Percentiles rank a stretch among this genome's conserved stretches.
These are phyloP conservation scores for Clonostachys byssicola DNA, from an alignment of 2,329 filamentous ascomycete species.

Conservation along the genomic window DNA sequence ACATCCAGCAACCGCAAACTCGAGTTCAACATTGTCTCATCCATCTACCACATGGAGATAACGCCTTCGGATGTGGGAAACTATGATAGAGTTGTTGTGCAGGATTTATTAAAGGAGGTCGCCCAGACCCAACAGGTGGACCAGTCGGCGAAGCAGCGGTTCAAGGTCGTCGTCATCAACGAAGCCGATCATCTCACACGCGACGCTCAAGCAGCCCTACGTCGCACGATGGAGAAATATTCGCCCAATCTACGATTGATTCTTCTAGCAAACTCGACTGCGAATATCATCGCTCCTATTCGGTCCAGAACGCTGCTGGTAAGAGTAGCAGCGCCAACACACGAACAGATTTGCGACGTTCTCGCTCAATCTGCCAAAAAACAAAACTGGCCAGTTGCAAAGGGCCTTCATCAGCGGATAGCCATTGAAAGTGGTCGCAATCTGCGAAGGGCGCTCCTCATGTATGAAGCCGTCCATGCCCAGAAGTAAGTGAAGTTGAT, in stretches of 20 bases:
- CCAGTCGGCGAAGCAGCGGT: slow-evolving; percentile 79
- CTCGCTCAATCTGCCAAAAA: slow-evolving; percentile 68
- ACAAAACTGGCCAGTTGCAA: slow-evolving; percentile 77
- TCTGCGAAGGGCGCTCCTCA: slow-evolving; percentile 81
- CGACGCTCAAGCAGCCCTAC: slow-evolving; percentile 91
- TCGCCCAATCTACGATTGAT: slow-evolving; percentile 91
- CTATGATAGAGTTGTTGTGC: slow-evolving; percentile 92
- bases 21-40: slow-evolving; percentile 98
- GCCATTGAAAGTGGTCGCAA: slow-evolving; percentile 90
- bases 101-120: slow-evolving; percentile 94
- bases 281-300: slow-evolving; percentile 99
- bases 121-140: slow-evolving; percentile 99
- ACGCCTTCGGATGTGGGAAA: slow-evolving; percentile 95
- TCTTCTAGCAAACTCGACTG: slow-evolving; percentile 89
- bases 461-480: slow-evolving; percentile 96
- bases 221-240: slow-evolving; percentile 99
- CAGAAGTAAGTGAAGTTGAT: slow-evolving; percentile 68
- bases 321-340: slow-evolving; percentile 82
- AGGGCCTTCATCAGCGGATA: slow-evolving; percentile 76
- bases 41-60: slow-evolving; percentile 96
- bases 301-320: slow-evolving; percentile 87
- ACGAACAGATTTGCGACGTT: slow-evolving; percentile 78
- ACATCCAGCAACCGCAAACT: slow-evolving; percentile 94
- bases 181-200: slow-evolving; percentile 92
- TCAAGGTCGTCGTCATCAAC: slow-evolving; percentile 99